phyloP scores from a whole-genome alignment of 306 rosid genomes.

The Casuarina cunninghamiana region DNA sequence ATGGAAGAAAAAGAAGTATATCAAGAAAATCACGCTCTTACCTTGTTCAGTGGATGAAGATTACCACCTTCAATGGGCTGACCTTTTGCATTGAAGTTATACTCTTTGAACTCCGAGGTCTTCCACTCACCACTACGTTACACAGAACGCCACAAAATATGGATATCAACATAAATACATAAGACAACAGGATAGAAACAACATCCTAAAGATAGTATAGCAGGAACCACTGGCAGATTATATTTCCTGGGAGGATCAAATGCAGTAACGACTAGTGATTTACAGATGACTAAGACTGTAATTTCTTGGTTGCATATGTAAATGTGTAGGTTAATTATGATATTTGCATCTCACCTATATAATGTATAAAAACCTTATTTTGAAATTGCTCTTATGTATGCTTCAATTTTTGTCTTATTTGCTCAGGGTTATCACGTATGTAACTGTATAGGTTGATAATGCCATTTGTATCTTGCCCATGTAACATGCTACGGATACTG shows the following conservation, averaged over 20 bases:
- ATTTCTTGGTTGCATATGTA: too few species aligned
- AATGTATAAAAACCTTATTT: too few species aligned
- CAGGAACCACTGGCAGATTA: not conserved
- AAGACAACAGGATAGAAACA: slow-evolving; percentile 13
- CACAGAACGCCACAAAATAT: slow-evolving; percentile 11
- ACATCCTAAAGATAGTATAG: not conserved
- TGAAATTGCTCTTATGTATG: too few species aligned
- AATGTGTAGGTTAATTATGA: too few species aligned
- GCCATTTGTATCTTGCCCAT: too few species aligned
- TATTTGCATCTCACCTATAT: too few species aligned
- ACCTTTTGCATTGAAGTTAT: slow-evolving; percentile 85
- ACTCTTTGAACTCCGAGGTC: slow-evolving; percentile 75
- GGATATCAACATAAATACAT: slow-evolving; percentile 27
- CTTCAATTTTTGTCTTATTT: too few species aligned
- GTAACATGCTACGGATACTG: too few species aligned
- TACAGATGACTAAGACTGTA: too few species aligned
- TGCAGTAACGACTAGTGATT: not conserved
- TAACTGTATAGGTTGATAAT: too few species aligned
- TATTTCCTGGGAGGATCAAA: not conserved
- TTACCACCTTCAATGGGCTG: slow-evolving; percentile 78
- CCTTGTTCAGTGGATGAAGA: slow-evolving; percentile 97
- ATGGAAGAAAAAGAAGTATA: slow-evolving; percentile 1
- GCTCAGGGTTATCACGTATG: too few species aligned
- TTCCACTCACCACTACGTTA: slow-evolving; percentile 81
- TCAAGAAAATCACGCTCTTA: slow-evolving; percentile 29